Evolutionary conservation across 1,284 basidiomycete genomes (phyloP), one percentile per base, ranked within the genome.

Genomic region (Cryptococcus wingfieldii): DNA sequence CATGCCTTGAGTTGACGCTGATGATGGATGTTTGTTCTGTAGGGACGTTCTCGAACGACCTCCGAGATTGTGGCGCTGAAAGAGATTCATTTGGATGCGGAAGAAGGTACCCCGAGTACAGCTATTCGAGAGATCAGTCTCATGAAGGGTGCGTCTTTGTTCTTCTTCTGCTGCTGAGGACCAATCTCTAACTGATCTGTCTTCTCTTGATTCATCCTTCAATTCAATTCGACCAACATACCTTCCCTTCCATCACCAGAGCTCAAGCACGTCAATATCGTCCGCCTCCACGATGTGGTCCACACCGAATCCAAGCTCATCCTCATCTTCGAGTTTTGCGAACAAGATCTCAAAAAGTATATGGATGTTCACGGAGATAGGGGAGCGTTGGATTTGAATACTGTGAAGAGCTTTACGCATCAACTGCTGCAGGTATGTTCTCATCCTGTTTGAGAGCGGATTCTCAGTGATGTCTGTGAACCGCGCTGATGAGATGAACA

Each of bases 101-200:
- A 98, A 78, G 96, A 98, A 73, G 95, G 95, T 23, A 95, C 98
- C 18, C 95, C 95, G 5, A 91, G 88, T 66, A 98, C 96, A 14
- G 95, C 95, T 55, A 96, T 98, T 72, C 85, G 95, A 53, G 95
- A 98, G 80, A 98, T 98, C 77, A 93, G 90, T 77, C 79, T 98
- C 60, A 80, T 98, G 69, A 98, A 98, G 78, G 76, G 76, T 76
- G 52, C 43, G 73, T 65, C 19, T 12, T n/a, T 18, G 39, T 47
- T 34, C n/a, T 27, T 19, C 38, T 37, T 8, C 39, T 10, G 0
- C 42, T 25, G n/a, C 12, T 48, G 42, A 28, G 49, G 28, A 23
- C 23, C 23, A 23, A 19, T 31, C 3, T 3, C 31, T 34, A 6
- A 10, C 31, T 34, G n/a, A 18, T 38, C 34, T 4, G 2, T 16